Base-by-base conservation (phyloP, 225 moss, liverwort and hornwort genomes). In the Sphagnum tenellum region DNA sequence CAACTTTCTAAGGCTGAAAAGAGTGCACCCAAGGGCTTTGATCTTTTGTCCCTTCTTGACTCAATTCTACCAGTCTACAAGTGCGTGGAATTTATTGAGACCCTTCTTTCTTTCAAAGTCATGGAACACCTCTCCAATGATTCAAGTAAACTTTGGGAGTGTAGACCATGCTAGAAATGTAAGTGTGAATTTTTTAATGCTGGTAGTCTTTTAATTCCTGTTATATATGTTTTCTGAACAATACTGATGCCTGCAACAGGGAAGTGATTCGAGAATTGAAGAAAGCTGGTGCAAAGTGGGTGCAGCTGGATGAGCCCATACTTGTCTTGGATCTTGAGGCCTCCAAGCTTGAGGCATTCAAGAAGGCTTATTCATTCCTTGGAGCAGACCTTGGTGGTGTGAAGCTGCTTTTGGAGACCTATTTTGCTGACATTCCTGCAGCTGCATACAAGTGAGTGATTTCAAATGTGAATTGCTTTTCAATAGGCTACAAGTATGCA, bases 371-470 rank as follows among this genome's bases (percentile, higher is more conserved):
- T 53, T 74, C 75, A 56, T 75, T 65, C 59, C 73, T 94, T 4
- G 79, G 84, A 44, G 56, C 77, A 58, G 77, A 78, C 74, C 66
- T 73, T 76, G 79, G 65, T 1, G 63, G 73, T 4, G 69, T 74
- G 55, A 84, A 83, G 76, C 55, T 90, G 50, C 56, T 94, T 48
- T 60, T 94, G 7, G 83, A 90, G 77, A 94, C 93, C 5, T 94
- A 94, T 71, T 94, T 94, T 67, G 80, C 93, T 10, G 93, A 94
- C 73, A 66, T 94, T 47, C 90, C 90, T 0, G 84, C 64, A 3
- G 86, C 79, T 67, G 74, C 90, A 1, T 94, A 86, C 82, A 88
- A 81, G 92, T 91, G 48, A 72, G 84, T 72, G 13, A 29, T 29
- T 29, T 29, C 29, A 29, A 29, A 29, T 29, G 29, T 29, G 29